A percentile compares a stretch with the other conserved stretches of the same genome.
phyloP scores from a whole-genome alignment of 805 yeast species.

The Cyberlindnera americana region DNA sequence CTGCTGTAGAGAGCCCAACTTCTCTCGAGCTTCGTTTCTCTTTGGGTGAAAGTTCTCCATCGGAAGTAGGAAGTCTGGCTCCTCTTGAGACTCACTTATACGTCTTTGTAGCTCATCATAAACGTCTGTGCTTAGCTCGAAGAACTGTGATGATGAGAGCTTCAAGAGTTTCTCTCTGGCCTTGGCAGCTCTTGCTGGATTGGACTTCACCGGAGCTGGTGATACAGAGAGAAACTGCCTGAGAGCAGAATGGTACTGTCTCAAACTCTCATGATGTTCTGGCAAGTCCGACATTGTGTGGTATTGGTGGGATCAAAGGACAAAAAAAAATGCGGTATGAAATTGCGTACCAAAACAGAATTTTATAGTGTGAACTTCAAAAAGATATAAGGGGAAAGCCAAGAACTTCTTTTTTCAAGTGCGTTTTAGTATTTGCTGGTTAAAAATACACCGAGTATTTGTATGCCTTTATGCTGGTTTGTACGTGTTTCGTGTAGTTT shows the following conservation, averaged over 20 bases:
- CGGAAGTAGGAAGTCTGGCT: conserved; percentile 65
- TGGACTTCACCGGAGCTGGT: conserved; percentile 22
- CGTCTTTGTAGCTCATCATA: conserved; percentile 89
- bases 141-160: conserved; percentile 76
- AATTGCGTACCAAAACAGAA: too few species aligned
- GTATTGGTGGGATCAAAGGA: background rate
- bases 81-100: conserved; percentile 51
- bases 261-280: conserved; percentile 15
- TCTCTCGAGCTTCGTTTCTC: conserved; percentile 92
- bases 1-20: conserved; percentile 79
- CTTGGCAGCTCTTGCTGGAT: conserved; percentile 57
- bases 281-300: conserved; percentile 18
- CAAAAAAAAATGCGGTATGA: too few species aligned
- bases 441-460: too few species aligned
- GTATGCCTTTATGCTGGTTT: background rate
- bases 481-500: background rate
- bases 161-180: conserved; percentile 84
- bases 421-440: too few species aligned
- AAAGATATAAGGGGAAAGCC: too few species aligned
- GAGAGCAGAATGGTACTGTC: conserved; percentile 22
- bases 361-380: too few species aligned
- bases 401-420: too few species aligned
- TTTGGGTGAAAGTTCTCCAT: conserved; percentile 80
- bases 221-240: conserved; percentile 26
- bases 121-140: conserved; percentile 90